A percentile compares a stretch with the other conserved stretches of the same genome.
These are phyloP conservation scores for Phaeophleospora eucalypticola DNA, from an alignment of 2,329 filamentous ascomycete species.

Conservation along the genomic window DNA sequence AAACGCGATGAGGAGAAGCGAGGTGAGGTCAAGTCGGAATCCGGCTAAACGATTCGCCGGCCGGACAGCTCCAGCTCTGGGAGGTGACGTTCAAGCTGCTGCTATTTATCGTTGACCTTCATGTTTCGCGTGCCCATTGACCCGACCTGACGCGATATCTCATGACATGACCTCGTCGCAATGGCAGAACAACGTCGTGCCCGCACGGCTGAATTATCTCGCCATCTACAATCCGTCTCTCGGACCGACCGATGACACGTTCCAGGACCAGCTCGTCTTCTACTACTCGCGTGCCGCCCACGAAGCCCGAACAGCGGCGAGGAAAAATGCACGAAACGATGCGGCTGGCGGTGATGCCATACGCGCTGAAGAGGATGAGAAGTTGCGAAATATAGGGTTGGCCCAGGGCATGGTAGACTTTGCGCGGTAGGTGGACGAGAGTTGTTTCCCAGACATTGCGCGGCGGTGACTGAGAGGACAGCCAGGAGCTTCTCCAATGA, in stretches of 20 bases:
- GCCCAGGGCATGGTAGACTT: conserved; percentile 97
- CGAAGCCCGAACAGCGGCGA: conserved; percentile 26
- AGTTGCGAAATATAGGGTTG: conserved; percentile 85
- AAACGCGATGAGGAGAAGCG: not conserved
- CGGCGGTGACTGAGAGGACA: conserved; percentile 26
- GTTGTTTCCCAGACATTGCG: not conserved
- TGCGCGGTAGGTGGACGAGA: conserved; percentile 52
- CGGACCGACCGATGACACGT: conserved; percentile 65
- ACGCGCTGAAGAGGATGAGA: conserved; percentile 72
- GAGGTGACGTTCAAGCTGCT: too few species aligned
- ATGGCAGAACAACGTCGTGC: conserved; percentile 37
- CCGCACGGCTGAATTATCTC: conserved; percentile 83
- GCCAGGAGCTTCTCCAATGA: conserved; percentile 71
- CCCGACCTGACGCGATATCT: not conserved
- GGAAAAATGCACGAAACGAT: conserved; percentile 28
- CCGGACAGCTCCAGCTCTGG: not conserved
- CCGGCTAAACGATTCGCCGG: not conserved
- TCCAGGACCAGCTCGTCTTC: conserved; percentile 84
- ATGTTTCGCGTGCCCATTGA: not conserved
- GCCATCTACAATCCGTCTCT: conserved; percentile 92
- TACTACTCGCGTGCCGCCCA: conserved; percentile 61
- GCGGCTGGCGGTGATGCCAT: conserved; percentile 34
- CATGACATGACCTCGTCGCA: conserved; percentile 22
- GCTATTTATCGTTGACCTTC: not conserved
- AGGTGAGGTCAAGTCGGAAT: not conserved